These are phyloP conservation scores for Chaetomiaceae sp. DNA, from an alignment of 2,329 filamentous ascomycete species.

Conservation along the genomic window DNA sequence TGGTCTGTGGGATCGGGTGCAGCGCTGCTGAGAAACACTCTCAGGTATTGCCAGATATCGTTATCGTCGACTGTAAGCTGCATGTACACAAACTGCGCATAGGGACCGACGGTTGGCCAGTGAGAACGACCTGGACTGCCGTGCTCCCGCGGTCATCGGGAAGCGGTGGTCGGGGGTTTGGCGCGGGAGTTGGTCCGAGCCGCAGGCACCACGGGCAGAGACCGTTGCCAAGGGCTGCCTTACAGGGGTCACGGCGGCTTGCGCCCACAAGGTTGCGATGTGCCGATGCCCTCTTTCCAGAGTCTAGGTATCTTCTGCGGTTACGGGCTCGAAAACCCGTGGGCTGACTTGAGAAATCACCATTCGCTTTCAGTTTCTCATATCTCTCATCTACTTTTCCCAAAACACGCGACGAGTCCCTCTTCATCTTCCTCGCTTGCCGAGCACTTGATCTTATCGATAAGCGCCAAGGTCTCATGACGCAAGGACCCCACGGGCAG, in stretches of 20 bases:
- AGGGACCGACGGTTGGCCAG: background rate
- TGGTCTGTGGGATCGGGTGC: no score
- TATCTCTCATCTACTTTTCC: no score
- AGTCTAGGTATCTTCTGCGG: no score
- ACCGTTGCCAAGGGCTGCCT: conserved; percentile 18
- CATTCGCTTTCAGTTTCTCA: no score
- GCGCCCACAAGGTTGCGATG: conserved; percentile 9
- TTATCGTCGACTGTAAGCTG: conserved; percentile 3
- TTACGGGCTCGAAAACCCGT: no score
- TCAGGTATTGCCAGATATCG: background rate
- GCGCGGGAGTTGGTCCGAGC: conserved; percentile 4
- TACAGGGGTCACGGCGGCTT: background rate
- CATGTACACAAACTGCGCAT: background rate
- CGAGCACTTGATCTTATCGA: no score
- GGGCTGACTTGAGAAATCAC: no score
- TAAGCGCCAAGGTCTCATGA: background rate
- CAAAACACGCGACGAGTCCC: no score
- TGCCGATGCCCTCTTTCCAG: no score
- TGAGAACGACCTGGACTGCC: background rate
- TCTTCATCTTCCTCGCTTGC: no score
- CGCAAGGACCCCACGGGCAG: background rate
- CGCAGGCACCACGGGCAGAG: background rate
- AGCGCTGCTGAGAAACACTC: no score
- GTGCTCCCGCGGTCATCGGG: background rate
- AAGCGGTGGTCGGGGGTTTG: background rate